A percentile compares a stretch with the other conserved stretches of the same genome.
Conservation (phyloP, 129 eudicot genomes). For the Chrysanthemum lavandulifolium region DNA sequence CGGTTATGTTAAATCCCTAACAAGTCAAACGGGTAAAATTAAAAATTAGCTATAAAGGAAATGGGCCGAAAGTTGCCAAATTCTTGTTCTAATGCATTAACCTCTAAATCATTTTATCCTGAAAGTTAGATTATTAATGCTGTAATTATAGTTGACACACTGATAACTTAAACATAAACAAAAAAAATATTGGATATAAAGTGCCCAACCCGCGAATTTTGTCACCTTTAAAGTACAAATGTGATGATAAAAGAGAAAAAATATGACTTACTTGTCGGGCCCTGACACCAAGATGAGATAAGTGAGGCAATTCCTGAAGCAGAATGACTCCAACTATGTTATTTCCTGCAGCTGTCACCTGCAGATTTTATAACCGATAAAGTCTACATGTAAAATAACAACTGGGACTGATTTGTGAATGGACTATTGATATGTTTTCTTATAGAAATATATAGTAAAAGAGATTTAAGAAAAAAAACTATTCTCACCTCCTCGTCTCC, state of each 20-base stretch:
- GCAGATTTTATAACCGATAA: slow-evolving; percentile 12
- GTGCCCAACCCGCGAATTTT: no score
- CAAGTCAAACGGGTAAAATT: neutral
- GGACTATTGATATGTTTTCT: neutral
- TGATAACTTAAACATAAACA: no score
- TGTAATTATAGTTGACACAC: no score
- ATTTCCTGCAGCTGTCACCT: slow-evolving; percentile 97
- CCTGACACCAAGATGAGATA: slow-evolving; percentile 97
- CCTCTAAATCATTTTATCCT: no score
- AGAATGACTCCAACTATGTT: slow-evolving; percentile 86
- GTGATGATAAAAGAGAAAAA: neutral
- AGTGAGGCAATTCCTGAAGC: slow-evolving; percentile 95
- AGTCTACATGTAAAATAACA: neutral
- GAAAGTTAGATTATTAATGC: no score
- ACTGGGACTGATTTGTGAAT: no score
- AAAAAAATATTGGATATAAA: no score
- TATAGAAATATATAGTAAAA: neutral
- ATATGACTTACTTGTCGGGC: slow-evolving; percentile 80
- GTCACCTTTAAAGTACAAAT: no score
- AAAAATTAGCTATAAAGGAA: neutral
- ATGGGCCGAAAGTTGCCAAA: neutral
- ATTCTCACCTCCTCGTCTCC: slow-evolving; percentile 92
- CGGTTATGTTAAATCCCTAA: no score
- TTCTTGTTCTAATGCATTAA: no score
- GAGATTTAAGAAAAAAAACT: neutral